Percentiles rank a stretch among this genome's conserved stretches.
These are phyloP conservation scores for Moricandia moricandioides DNA, from an alignment of 345 rosid genomes.

Conservation along the genomic window DNA sequence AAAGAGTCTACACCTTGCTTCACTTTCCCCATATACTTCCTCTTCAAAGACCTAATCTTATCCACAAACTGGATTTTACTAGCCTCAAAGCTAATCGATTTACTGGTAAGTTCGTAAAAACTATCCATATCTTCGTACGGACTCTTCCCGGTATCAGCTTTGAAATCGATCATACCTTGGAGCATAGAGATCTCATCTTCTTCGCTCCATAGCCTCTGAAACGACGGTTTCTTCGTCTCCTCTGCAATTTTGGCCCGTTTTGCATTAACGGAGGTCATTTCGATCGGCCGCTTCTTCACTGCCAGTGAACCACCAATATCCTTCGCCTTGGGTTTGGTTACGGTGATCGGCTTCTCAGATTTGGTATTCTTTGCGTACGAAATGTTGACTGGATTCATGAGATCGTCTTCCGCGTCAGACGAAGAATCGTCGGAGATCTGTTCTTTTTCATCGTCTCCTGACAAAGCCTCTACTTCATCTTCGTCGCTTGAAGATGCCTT, in stretches of 20 bases:
- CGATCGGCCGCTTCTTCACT: conserved; percentile 8
- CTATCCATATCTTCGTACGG: conserved; percentile 30
- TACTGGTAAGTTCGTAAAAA: conserved; percentile 32
- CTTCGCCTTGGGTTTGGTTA: neutral
- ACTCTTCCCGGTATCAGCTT: conserved; percentile 12
- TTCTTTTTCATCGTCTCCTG: neutral
- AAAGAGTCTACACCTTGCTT: conserved; percentile 20
- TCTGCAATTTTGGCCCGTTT: conserved; percentile 8
- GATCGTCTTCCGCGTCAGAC: conserved; percentile 2
- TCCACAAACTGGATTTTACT: conserved; percentile 30
- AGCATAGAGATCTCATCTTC: conserved; percentile 41
- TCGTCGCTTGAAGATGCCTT: conserved; percentile 26
- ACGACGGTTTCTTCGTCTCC: neutral
- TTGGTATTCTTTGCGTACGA: neutral
- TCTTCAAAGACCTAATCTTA: conserved; percentile 42
- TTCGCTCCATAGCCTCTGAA: conserved; percentile 42
- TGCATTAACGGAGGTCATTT: neutral
- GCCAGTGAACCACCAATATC: neutral
- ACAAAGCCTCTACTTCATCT: conserved; percentile 3
- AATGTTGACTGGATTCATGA: neutral
- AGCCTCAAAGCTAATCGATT: conserved; percentile 28
- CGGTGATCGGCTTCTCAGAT: neutral
- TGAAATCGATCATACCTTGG: conserved; percentile 37
- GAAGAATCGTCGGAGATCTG: conserved; percentile 18
- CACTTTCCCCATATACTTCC: conserved; percentile 29